Percentiles rank a stretch among this genome's conserved stretches.
Evolutionary conservation across 139 green algal species (phyloP).

Genomic region (Chlamydomonas schloesseri): DNA sequence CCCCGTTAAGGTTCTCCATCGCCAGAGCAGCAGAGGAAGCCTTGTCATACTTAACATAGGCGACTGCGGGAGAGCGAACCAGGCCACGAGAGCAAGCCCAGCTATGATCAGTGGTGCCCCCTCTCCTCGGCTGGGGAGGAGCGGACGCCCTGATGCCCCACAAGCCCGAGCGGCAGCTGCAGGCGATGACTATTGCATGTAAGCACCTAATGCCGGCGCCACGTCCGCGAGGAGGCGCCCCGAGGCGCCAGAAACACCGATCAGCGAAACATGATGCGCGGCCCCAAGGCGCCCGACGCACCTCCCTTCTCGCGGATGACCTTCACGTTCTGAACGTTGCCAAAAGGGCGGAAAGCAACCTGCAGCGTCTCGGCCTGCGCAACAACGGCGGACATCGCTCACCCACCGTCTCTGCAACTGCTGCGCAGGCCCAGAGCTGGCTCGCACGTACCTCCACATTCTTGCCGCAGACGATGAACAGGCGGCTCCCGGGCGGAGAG

Average conservation of each 20-base stretch:
- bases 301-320: constrained; percentile 87
- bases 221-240: not conserved
- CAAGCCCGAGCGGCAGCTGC: not conserved
- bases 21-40: constrained; percentile 83
- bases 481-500: constrained; percentile 51
- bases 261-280: not conserved
- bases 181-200: not conserved
- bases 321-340: constrained; percentile 77
- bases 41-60: constrained; percentile 91
- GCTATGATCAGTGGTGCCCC: constrained; percentile 44
- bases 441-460: constrained; percentile 64
- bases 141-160: not conserved
- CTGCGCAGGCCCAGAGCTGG: too few relatives aligned
- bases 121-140: not conserved
- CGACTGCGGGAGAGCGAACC: constrained; percentile 72
- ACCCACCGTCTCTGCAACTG: not conserved
- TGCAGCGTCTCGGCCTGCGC: constrained; percentile 71
- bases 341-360: constrained; percentile 70
- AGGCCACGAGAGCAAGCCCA: not conserved
- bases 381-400: not conserved
- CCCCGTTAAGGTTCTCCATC: constrained; percentile 88
- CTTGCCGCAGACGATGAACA: constrained; percentile 85
- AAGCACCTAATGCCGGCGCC: not conserved
- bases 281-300: constrained; percentile 43
- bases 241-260: not conserved